A percentile compares a stretch with the other conserved stretches of the same genome.
phyloP scores from a whole-genome alignment of 2,329 filamentous ascomycete genomes.

The Epichloe hybrida region DNA sequence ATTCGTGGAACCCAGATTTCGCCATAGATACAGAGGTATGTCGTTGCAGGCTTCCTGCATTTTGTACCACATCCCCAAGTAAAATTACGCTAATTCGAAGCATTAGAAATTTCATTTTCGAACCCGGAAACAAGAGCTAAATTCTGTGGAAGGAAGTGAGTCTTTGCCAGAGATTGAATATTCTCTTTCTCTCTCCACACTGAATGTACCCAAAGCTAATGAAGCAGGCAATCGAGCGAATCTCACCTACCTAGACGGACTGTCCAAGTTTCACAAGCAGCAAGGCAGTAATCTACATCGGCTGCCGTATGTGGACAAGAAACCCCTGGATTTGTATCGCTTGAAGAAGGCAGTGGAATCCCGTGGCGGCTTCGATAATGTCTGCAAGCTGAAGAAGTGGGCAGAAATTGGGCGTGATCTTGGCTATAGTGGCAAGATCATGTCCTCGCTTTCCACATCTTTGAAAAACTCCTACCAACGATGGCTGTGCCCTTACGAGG shows the following conservation, averaged over 20 bases:
- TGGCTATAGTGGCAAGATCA: constrained; percentile 97
- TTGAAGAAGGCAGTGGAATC: constrained; percentile 94
- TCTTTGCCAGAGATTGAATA: neutral
- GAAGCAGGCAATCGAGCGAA: constrained; percentile 76
- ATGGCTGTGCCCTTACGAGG: constrained; percentile 94
- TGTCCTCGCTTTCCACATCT: constrained; percentile 95
- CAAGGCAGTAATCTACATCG: constrained; percentile 88
- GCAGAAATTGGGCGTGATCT: constrained; percentile 93
- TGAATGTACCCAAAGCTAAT: neutral
- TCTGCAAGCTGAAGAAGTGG: constrained; percentile 98
- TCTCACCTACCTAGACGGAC: constrained; percentile 86
- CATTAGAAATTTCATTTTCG: constrained; percentile 89
- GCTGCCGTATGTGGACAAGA: constrained; percentile 93
- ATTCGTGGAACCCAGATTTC: constrained; percentile 87
- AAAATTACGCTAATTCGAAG: neutral
- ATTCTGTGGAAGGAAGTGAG: constrained; percentile 95
- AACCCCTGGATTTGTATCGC: constrained; percentile 87
- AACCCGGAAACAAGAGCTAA: constrained; percentile 89
- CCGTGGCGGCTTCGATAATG: constrained; percentile 86
- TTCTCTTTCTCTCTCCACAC: neutral
- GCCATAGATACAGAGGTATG: constrained; percentile 89
- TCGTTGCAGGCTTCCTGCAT: constrained; percentile 5
- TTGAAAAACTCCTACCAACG: constrained; percentile 96
- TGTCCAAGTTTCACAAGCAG: constrained; percentile 93
- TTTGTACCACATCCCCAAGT: neutral